Evolutionary conservation across 371 early-diverging fungal genomes (phyloP).

Genomic region (Actinomortierella ambigua): DNA sequence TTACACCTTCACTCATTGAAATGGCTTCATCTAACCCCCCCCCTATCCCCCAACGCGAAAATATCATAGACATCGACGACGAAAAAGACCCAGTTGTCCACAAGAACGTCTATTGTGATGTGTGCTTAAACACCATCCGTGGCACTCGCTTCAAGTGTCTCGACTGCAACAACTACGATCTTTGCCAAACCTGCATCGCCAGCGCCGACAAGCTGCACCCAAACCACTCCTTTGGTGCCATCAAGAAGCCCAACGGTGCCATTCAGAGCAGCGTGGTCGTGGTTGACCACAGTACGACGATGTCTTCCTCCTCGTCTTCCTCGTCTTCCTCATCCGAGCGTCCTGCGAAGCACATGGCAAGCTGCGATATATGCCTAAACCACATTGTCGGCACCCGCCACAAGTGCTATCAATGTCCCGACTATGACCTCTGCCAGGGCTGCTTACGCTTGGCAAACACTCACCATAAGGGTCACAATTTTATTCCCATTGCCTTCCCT

Average conservation of each 20-base stretch:
- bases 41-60: background rate
- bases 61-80: no score
- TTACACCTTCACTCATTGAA: no score
- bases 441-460: conserved; percentile 48
- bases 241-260: conserved; percentile 13
- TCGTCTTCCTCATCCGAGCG: conserved; percentile 2
- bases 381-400: conserved; percentile 53
- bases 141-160: conserved; percentile 51
- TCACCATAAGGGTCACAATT: conserved; percentile 50
- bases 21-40: background rate
- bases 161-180: conserved; percentile 55
- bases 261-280: no score
- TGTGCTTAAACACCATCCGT: conserved; percentile 47
- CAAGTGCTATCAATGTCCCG: conserved; percentile 53
- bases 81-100: conserved; percentile 10
- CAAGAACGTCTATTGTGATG: conserved; percentile 46
- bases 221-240: conserved; percentile 36
- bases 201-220: conserved; percentile 31
- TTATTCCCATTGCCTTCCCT: conserved; percentile 40
- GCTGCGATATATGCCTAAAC: conserved; percentile 55
- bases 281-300: conserved; percentile 9
- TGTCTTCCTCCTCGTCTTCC: conserved; percentile 6
- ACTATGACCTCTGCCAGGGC: conserved; percentile 57
- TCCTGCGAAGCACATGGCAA: conserved; percentile 27
- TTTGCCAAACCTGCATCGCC: conserved; percentile 53